Evolutionary conservation across 192 early-diverging fungal genomes (phyloP).

Genomic region (Cetraspora pellucida): DNA sequence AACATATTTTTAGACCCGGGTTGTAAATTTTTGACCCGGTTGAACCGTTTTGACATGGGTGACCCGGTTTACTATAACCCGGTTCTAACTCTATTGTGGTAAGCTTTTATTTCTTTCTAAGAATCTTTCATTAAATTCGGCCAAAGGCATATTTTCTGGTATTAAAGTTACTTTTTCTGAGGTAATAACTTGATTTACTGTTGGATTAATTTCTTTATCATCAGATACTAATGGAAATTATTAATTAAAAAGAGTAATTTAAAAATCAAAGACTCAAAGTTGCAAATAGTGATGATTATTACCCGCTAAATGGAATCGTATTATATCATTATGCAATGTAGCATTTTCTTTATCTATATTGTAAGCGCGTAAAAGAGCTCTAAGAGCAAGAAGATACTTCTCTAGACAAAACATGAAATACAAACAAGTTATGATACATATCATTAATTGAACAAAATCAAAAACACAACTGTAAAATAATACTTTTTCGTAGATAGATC

Average conservation of each 20-base stretch:
- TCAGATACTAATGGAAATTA: neutral
- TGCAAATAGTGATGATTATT: conserved; percentile 10
- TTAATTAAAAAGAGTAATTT: neutral
- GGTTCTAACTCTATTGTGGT: no score
- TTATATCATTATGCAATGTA: conserved; percentile 49
- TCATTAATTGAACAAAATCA: conserved; percentile 11
- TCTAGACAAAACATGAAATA: conserved; percentile 40
- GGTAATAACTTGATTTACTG: conserved; percentile 17
- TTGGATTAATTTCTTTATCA: conserved; percentile 9
- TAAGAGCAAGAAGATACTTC: conserved; percentile 69
- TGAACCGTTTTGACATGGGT: no score
- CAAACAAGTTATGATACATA: neutral
- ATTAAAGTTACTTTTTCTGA: conserved; percentile 14
- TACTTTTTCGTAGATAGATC: conserved; percentile 70
- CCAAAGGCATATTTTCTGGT: conserved; percentile 2
- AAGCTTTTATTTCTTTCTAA: conserved; percentile 23
- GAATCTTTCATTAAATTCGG: conserved; percentile 17
- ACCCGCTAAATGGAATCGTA: conserved; percentile 50
- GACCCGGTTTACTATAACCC: no score
- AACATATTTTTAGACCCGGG: no score
- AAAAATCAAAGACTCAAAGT: neutral
- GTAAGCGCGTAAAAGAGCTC: conserved; percentile 55
- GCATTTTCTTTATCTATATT: conserved; percentile 49
- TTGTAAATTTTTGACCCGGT: no score
- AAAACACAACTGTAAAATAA: neutral